Conservation (phyloP, 2,329 filamentous ascomycete genomes). For the Hymenoscyphus albidus region DNA sequence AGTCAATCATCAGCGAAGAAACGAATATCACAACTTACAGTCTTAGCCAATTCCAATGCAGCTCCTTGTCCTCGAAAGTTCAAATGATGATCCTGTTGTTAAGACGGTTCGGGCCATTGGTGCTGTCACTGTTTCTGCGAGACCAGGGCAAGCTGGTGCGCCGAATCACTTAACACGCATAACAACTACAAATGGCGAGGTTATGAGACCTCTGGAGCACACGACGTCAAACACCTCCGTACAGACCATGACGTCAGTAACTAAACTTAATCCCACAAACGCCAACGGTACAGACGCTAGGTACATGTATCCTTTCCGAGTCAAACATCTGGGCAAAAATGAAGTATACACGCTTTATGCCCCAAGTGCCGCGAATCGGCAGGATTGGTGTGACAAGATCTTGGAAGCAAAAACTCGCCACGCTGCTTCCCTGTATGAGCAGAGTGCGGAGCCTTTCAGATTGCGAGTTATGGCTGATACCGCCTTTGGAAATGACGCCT, state of each 20-base stretch:
- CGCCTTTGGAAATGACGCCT: slow-evolving; percentile 76
- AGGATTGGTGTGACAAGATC: slow-evolving; percentile 91
- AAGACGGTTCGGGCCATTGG: slow-evolving; percentile 59
- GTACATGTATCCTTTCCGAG: slow-evolving; percentile 81
- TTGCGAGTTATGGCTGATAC: slow-evolving; percentile 88
- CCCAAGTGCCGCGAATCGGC: slow-evolving; percentile 66
- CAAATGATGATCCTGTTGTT: slow-evolving; percentile 84
- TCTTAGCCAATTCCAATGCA: slow-evolving; percentile 96
- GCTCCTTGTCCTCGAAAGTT: slow-evolving; percentile 84
- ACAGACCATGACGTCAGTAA: slow-evolving; percentile 44
- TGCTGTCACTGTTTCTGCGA: slow-evolving; percentile 58
- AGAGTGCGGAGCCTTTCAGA: slow-evolving; percentile 94
- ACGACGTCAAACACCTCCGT: slow-evolving; percentile 64
- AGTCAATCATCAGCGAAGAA: slow-evolving; percentile 30
- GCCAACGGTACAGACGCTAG: slow-evolving; percentile 43
- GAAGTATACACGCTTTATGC: slow-evolving; percentile 92
- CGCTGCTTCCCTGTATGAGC: slow-evolving; percentile 79
- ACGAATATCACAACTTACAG: slow-evolving; percentile 20
- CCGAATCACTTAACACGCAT: slow-evolving; percentile 48
- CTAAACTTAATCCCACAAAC: slow-evolving; percentile 44
- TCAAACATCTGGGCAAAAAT: slow-evolving; percentile 86
- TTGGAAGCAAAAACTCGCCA: slow-evolving; percentile 93
- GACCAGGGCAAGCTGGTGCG: slow-evolving; percentile 58
- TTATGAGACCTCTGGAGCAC: slow-evolving; percentile 56
- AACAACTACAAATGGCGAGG: slow-evolving; percentile 39